Percentiles rank a stretch among this genome's conserved stretches.
These are phyloP conservation scores for Smittium culicis DNA, from an alignment of 371 early-diverging fungal species.

Conservation along the genomic window DNA sequence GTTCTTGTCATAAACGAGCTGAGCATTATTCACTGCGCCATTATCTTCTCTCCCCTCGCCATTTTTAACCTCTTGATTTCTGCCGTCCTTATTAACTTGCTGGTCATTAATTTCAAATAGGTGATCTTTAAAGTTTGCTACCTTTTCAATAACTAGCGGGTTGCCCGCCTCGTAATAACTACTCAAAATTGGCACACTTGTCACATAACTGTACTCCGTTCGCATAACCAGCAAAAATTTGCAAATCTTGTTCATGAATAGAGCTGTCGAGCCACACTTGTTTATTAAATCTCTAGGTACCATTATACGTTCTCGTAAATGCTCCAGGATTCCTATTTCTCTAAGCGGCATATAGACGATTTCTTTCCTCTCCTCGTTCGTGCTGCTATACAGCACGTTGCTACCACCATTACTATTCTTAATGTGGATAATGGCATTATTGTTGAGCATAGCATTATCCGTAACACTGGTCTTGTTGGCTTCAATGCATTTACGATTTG, in stretches of 20 bases:
- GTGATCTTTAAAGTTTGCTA: too few species aligned
- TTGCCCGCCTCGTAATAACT: neutral
- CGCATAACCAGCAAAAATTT: neutral
- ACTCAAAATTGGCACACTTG: neutral
- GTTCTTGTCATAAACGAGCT: too few species aligned
- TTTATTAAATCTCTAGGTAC: neutral
- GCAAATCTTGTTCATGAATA: neutral
- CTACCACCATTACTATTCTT: neutral
- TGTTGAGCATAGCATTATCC: neutral
- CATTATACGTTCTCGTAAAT: neutral
- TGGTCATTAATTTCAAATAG: too few species aligned
- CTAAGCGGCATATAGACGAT: neutral
- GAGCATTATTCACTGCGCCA: too few species aligned
- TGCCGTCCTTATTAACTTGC: too few species aligned
- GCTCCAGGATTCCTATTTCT: slow-evolving; percentile 2
- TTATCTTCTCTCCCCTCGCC: too few species aligned
- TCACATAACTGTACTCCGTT: neutral
- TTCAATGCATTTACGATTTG: neutral
- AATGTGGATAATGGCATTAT: neutral
- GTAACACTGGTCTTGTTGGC: neutral
- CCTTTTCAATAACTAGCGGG: neutral
- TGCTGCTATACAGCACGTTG: neutral
- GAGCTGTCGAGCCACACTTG: neutral
- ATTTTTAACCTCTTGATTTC: too few species aligned
- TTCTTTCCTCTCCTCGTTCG: neutral